phyloP scores from a whole-genome alignment of 208 protist species.

The Lotmaria passim region DNA sequence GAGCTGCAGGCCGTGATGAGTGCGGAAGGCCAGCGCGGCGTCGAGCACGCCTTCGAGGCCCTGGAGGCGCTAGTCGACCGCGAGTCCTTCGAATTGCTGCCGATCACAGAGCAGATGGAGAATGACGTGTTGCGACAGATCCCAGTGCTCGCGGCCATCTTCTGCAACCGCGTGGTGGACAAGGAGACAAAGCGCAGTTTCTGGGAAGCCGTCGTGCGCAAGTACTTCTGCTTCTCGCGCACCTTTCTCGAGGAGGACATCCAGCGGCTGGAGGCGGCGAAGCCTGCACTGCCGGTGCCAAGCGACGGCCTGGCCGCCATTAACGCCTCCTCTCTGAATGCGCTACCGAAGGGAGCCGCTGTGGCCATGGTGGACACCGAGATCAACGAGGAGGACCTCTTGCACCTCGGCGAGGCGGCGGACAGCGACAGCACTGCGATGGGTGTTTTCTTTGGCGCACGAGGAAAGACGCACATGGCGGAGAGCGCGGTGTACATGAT shows the following conservation, averaged over 20 bases:
- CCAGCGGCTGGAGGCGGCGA: conserved; percentile 38
- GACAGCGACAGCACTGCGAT: neutral
- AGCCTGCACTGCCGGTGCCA: conserved; percentile 2
- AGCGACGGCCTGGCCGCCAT: conserved; percentile 40
- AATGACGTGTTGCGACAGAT: conserved; percentile 84
- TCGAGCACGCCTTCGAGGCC: conserved; percentile 73
- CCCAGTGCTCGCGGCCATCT: conserved; percentile 74
- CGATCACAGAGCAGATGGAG: conserved; percentile 83
- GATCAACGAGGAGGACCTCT: conserved; percentile 41
- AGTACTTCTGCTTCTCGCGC: conserved; percentile 87
- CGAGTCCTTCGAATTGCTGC: conserved; percentile 62
- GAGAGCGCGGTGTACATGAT: conserved; percentile 4
- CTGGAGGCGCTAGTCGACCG: conserved; percentile 79
- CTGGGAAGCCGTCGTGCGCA: conserved; percentile 84
- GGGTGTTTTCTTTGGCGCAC: conserved; percentile 28
- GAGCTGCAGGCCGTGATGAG: conserved; percentile 51
- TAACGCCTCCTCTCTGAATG: conserved; percentile 58
- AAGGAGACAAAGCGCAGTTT: conserved; percentile 63
- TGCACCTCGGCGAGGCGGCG: conserved; percentile 16
- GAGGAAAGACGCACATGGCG: neutral
- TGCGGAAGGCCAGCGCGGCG: conserved; percentile 70
- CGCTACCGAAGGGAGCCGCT: conserved; percentile 51
- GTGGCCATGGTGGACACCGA: conserved; percentile 28
- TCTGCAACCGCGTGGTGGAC: conserved; percentile 59
- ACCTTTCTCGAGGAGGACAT: conserved; percentile 85